A percentile compares a stretch with the other conserved stretches of the same genome.
phyloP scores from a whole-genome alignment of 495 filamentous ascomycete genomes.

The Achaetomiella virescens region DNA sequence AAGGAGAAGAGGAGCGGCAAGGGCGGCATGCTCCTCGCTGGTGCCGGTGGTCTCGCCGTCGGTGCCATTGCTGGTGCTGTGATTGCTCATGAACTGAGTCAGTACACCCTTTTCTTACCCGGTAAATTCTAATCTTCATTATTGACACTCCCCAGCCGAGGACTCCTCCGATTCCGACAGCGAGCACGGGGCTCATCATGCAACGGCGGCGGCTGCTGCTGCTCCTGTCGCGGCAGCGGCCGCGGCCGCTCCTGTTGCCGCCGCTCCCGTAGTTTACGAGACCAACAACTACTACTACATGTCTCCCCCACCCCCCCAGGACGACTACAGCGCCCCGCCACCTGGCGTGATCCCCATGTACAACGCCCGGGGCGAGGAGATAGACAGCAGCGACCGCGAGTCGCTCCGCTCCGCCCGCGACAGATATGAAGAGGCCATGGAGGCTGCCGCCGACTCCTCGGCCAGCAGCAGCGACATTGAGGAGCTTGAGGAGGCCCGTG shows the following conservation, averaged over 20 bases:
- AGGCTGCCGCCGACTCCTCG: conserved; percentile 28
- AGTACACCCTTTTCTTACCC: conserved; percentile 14
- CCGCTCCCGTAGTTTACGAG: conserved; percentile 19
- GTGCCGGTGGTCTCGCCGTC: conserved; percentile 49
- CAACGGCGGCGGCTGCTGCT: conserved; percentile 1
- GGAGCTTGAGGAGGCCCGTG: conserved; percentile 39
- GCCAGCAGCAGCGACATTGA: conserved; percentile 41
- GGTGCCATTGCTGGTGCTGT: conserved; percentile 53
- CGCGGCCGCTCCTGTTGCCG: neutral
- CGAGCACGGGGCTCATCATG: neutral
- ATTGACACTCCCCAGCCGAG: neutral
- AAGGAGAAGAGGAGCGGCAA: conserved; percentile 39
- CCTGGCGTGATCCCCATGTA: conserved; percentile 17
- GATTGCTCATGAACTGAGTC: conserved; percentile 49
- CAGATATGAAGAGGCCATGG: conserved; percentile 35
- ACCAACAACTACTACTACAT: conserved; percentile 25
- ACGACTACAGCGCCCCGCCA: conserved; percentile 4
- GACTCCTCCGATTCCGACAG: conserved; percentile 8
- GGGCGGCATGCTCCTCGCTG: conserved; percentile 41
- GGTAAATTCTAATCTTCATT: too few species aligned
- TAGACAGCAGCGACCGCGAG: conserved; percentile 35
- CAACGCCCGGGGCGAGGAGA: conserved; percentile 33
- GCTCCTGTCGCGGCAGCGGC: neutral
- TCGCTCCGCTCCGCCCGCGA: conserved; percentile 34
- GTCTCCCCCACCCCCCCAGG: conserved; percentile 23